Conservation (phyloP, 129 eudicot species). For the Flaveria linearis region DNA sequence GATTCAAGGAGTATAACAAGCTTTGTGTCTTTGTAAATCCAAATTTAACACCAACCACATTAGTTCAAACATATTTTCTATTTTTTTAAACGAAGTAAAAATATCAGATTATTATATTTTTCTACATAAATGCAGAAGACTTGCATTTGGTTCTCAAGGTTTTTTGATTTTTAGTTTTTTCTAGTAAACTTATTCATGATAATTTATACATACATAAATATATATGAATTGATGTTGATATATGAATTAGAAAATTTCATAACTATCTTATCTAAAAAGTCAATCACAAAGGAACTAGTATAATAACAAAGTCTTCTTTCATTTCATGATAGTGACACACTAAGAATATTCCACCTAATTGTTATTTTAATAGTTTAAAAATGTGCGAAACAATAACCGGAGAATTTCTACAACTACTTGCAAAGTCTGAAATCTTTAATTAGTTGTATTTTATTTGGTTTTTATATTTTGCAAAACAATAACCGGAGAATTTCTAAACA, state of each 20-base stretch:
- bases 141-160: too few relatives aligned
- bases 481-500: too few relatives aligned
- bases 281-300: background rate
- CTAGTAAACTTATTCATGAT: too few relatives aligned
- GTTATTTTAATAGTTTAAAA: background rate
- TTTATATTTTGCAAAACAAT: too few relatives aligned
- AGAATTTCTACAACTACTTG: background rate
- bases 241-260: background rate
- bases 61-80: too few relatives aligned
- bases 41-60: too few relatives aligned
- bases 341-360: background rate
- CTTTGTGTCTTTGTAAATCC: too few relatives aligned
- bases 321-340: background rate
- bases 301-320: background rate
- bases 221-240: too few relatives aligned
- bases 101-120: too few relatives aligned
- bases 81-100: too few relatives aligned
- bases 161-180: too few relatives aligned
- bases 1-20: background rate
- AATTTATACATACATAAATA: background rate
- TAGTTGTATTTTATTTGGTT: slow-evolving; percentile 1
- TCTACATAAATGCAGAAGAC: too few relatives aligned
- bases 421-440: background rate
- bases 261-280: background rate
- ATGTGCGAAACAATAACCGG: background rate